Evolutionary conservation across 352 stramenopile species (phyloP).

Genomic region (Thalassiosira sp.): DNA sequence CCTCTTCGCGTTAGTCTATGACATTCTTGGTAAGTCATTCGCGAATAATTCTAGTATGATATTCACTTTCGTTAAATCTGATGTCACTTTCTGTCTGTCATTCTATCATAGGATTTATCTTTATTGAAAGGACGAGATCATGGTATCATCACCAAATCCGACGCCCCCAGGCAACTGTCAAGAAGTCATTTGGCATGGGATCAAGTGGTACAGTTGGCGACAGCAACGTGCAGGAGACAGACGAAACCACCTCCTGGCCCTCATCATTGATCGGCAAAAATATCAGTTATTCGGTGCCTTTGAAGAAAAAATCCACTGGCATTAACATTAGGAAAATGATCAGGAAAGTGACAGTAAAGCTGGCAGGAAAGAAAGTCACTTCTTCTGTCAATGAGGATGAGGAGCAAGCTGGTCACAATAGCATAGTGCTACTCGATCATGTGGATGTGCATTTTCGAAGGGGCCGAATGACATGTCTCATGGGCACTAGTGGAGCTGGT

Average conservation of each 20-base stretch:
- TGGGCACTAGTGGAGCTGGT: constrained; percentile 82
- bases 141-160: constrained; percentile 55
- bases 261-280: constrained; percentile 26
- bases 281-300: constrained; percentile 28
- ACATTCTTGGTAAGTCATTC: constrained; percentile 27
- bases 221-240: background rate
- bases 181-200: constrained; percentile 26
- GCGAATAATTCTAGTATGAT: background rate
- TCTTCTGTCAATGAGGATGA: background rate
- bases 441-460: constrained; percentile 36
- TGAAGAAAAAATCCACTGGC: constrained; percentile 19
- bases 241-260: constrained; percentile 6
- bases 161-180: constrained; percentile 23
- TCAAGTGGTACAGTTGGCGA: background rate
- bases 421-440: constrained; percentile 24
- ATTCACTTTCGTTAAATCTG: background rate
- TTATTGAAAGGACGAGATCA: constrained; percentile 25
- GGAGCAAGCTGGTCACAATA: background rate
- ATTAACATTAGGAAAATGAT: constrained; percentile 33
- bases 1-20: constrained; percentile 46
- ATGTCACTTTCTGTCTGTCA: background rate
- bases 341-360: constrained; percentile 17
- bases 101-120: constrained; percentile 21
- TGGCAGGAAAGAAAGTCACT: constrained; percentile 26
- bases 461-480: constrained; percentile 57